Evolutionary conservation across 768 basidiomycete genomes (phyloP), one percentile per base, ranked within the genome.

Genomic region (Auricularia auricula-judae): DNA sequence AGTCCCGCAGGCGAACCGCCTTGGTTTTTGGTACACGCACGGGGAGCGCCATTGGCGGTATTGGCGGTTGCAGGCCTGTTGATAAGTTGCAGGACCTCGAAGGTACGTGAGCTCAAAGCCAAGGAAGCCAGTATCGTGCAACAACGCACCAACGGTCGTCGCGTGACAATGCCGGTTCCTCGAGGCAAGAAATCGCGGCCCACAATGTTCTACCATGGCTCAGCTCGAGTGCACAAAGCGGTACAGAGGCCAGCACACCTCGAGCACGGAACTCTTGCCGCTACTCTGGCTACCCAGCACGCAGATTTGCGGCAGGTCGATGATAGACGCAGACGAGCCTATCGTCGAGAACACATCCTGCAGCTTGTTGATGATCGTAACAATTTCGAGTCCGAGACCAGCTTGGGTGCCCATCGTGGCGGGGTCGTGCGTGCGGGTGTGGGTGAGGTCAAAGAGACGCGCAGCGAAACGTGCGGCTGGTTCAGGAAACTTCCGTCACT

Each of bases 181-280:
- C 97, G 91, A 76, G 97, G 97, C 73, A 99, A 75, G 82, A 99
- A 99, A 76, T 99, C 97, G 69, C 96, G 86, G 65, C 97, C 97
- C 64, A 98, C 95, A 69, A 98, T 94, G 78, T 98, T 97, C 93
- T 96, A 62, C 8, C 65, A 36, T n/a, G 34, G 61, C 63, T 61
- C n/a, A 64, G 47, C 60, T 59, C 39, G 7, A 47, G 23, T 12
- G 36, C 1, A 60, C 42, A 64, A 34, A 60, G 29, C 4, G 54
- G 2, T 1, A 43, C 18, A 44, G n/a, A 42, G 63, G 61, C 14
- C 62, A 34, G 18, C 82, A 65, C 69, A 91, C 91, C 86, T 93
- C 91, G 51, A 93, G 82, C 62, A 93, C 91, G 77, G 89, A 91
- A 81, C 91, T 93, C 81, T 93, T 93, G 65, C 91, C 91, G 70